Percentiles rank a stretch among this genome's conserved stretches.
Evolutionary conservation across 768 basidiomycete genomes (phyloP).

Genomic region (Termitomyces eurrhizus): DNA sequence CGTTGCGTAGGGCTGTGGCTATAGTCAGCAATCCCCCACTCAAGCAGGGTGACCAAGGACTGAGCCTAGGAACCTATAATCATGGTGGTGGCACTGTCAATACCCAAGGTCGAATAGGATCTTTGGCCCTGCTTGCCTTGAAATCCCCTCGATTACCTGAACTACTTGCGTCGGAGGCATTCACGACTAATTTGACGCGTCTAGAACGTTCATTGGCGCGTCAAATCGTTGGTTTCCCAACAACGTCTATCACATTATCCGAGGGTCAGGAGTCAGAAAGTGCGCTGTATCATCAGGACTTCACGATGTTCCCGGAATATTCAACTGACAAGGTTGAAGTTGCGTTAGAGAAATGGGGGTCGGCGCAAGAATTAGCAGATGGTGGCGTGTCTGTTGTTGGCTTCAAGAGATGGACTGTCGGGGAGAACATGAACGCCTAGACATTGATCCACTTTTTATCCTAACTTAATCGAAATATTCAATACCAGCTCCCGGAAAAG

Average conservation of each 20-base stretch:
- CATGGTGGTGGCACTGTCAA: constrained; percentile 53
- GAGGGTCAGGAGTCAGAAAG: constrained; percentile 36
- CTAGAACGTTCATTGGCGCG: constrained; percentile 77
- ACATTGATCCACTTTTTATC: neutral
- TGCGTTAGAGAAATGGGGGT: constrained; percentile 37
- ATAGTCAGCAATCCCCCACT: constrained; percentile 38
- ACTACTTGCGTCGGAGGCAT: constrained; percentile 42
- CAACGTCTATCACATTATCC: constrained; percentile 40
- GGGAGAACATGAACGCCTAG: constrained; percentile 28
- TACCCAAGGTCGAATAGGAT: constrained; percentile 54
- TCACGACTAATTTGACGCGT: constrained; percentile 51
- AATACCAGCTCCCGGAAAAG: neutral
- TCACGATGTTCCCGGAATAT: constrained; percentile 69
- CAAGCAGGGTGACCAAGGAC: constrained; percentile 31
- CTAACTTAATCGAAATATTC: neutral
- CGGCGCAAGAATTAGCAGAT: constrained; percentile 21
- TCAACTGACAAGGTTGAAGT: constrained; percentile 40
- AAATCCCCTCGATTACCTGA: constrained; percentile 43
- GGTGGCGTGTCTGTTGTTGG: constrained; percentile 45
- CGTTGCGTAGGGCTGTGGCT: constrained; percentile 55
- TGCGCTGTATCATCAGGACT: constrained; percentile 68
- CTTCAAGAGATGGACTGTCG: constrained; percentile 65
- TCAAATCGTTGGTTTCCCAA: constrained; percentile 83
- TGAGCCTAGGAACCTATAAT: constrained; percentile 53
- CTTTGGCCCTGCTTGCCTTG: constrained; percentile 53